phyloP scores from a whole-genome alignment of 2,329 filamentous ascomycete genomes.

The Colletotrichum siamense region DNA sequence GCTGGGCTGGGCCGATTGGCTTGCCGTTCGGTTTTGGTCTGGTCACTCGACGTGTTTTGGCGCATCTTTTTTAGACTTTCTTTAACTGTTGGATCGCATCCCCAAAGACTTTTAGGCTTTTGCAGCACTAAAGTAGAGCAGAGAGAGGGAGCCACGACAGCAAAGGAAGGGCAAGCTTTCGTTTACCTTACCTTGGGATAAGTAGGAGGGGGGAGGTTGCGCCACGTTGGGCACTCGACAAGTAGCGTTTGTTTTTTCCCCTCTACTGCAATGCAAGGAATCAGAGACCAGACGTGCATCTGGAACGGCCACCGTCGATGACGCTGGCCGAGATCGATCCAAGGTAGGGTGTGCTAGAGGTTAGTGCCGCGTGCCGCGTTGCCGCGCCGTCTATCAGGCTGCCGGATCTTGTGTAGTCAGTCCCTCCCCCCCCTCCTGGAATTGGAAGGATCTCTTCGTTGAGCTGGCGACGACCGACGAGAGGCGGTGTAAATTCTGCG shows the following conservation, averaged over 20 bases:
- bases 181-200: not conserved
- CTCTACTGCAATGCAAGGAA: not conserved
- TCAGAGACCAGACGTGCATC: not conserved
- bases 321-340: not conserved
- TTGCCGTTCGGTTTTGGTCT: not conserved
- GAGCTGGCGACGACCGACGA: not conserved
- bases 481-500: not conserved
- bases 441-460: not conserved
- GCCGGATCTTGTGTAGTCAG: not conserved
- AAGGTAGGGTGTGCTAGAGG: not conserved
- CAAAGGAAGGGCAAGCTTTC: not conserved
- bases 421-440: not conserved
- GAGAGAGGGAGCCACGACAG: not conserved
- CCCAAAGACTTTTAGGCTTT: not conserved
- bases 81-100: not conserved
- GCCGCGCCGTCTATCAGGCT: not conserved
- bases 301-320: not conserved
- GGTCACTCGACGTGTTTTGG: not conserved
- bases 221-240: not conserved
- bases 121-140: not conserved
- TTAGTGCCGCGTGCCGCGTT: not conserved
- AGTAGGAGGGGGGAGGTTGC: not conserved
- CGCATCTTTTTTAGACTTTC: not conserved
- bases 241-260: not conserved
- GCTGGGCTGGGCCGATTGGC: not conserved